A percentile compares a stretch with the other conserved stretches of the same genome.
Evolutionary conservation across 2,329 filamentous ascomycete species (phyloP).

Genomic region (Ophiostoma piceae): DNA sequence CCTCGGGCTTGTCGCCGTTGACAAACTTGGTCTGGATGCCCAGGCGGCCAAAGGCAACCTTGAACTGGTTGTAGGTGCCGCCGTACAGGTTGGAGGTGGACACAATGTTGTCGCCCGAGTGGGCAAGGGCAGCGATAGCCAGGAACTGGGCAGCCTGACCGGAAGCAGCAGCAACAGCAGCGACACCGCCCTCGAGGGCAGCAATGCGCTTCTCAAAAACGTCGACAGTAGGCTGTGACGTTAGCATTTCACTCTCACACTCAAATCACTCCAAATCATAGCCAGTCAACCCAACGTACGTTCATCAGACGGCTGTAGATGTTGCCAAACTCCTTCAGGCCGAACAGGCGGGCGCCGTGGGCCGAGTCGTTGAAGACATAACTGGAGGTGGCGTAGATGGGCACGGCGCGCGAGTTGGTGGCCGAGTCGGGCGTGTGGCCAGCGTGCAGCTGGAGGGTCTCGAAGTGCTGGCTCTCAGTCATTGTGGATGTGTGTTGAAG

Average conservation of each 20-base stretch:
- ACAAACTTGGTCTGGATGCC: conserved; percentile 88
- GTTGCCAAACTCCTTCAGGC: conserved; percentile 94
- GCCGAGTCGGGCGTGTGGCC: conserved; percentile 73
- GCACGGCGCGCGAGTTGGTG: conserved; percentile 85
- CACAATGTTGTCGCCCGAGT: conserved; percentile 87
- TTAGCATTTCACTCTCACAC: background rate
- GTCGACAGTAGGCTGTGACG: conserved; percentile 76
- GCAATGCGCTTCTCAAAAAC: conserved; percentile 96
- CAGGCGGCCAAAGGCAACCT: conserved; percentile 80
- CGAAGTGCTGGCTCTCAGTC: conserved; percentile 57
- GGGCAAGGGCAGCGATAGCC: conserved; percentile 75
- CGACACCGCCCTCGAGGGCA: conserved; percentile 88
- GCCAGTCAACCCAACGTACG: conserved; percentile 23
- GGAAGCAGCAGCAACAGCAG: conserved; percentile 76
- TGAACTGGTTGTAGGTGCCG: conserved; percentile 96
- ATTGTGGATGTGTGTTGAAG: conserved; percentile 31
- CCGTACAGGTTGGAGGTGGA: conserved; percentile 88
- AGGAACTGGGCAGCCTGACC: conserved; percentile 93
- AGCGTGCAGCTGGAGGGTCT: conserved; percentile 81
- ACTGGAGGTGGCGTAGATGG: conserved; percentile 94
- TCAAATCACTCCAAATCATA: background rate
- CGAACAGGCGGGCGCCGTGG: conserved; percentile 89
- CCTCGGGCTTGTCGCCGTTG: conserved; percentile 69
- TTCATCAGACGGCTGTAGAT: conserved; percentile 98
- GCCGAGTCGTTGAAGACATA: conserved; percentile 94